These are phyloP conservation scores for Silybum marianum DNA, from an alignment of 129 eudicot genomes.

Conservation along the genomic window DNA sequence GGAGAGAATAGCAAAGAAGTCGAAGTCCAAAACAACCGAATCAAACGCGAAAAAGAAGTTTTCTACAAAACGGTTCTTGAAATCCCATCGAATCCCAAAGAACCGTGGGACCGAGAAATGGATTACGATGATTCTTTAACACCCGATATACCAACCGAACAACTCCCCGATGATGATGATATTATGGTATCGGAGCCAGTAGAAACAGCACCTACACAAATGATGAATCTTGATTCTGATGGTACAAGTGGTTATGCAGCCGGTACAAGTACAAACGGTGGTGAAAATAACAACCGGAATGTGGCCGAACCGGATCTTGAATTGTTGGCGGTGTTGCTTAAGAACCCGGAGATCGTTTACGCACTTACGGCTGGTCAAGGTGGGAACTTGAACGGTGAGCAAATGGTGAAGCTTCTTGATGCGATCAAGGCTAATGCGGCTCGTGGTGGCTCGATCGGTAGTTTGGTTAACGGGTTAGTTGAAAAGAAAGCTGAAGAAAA, in stretches of 20 bases:
- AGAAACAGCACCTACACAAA: constrained; percentile 23
- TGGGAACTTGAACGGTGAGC: constrained; percentile 58
- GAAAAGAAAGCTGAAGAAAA: constrained; percentile 43
- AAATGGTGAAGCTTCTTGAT: constrained; percentile 85
- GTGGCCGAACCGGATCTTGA: constrained; percentile 78
- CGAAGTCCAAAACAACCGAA: constrained; percentile 78
- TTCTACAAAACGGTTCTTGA: constrained; percentile 55
- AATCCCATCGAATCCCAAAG: constrained; percentile 78
- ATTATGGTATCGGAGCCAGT: constrained; percentile 12
- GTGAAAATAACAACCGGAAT: constrained; percentile 33
- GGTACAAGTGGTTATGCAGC: constrained; percentile 26
- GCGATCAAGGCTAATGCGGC: constrained; percentile 65
- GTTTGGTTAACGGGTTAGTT: constrained; percentile 50
- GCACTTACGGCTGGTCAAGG: constrained; percentile 82
- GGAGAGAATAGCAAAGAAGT: constrained; percentile 92
- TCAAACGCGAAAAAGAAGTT: constrained; percentile 69
- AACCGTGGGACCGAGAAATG: constrained; percentile 97
- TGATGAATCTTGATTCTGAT: not conserved
- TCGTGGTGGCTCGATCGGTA: constrained; percentile 37
- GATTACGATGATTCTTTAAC: constrained; percentile 87
- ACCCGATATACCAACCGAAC: constrained; percentile 75
- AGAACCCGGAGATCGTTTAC: constrained; percentile 81
- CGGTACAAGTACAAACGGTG: constrained; percentile 22
- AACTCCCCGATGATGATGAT: constrained; percentile 58
- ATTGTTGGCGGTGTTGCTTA: constrained; percentile 73